Evolutionary conservation across 2,329 filamentous ascomycete species (phyloP).

Genomic region (Teratosphaeria zuluensis): DNA sequence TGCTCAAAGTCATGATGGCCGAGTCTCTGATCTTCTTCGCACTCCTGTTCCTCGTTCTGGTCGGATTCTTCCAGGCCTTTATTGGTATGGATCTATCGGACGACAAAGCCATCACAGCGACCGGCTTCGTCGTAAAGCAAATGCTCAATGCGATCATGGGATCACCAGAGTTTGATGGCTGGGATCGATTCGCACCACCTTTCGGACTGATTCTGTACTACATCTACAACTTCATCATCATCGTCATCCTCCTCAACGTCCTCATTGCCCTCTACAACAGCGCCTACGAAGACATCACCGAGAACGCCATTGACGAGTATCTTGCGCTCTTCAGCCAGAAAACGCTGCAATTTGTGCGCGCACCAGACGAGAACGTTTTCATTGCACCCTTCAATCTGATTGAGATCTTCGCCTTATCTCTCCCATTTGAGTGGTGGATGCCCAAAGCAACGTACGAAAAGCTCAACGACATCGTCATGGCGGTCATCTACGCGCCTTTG

Average conservation of each 20-base stretch:
- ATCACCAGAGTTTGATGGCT: slow-evolving; percentile 56
- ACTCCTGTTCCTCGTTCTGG: slow-evolving; percentile 69
- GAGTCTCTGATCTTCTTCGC: slow-evolving; percentile 91
- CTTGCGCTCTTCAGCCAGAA: slow-evolving; percentile 88
- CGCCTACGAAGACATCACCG: slow-evolving; percentile 89
- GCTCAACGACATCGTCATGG: slow-evolving; percentile 86
- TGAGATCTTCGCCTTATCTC: slow-evolving; percentile 67
- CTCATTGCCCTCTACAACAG: slow-evolving; percentile 96
- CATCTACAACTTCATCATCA: slow-evolving; percentile 93
- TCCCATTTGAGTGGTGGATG: slow-evolving; percentile 96
- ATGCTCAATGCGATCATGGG: slow-evolving; percentile 92
- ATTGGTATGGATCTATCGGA: slow-evolving; percentile 82
- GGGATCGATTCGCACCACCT: slow-evolving; percentile 82
- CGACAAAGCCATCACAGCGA: slow-evolving; percentile 55
- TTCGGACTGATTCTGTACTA: slow-evolving; percentile 96
- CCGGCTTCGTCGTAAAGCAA: slow-evolving; percentile 63
- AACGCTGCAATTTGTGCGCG: slow-evolving; percentile 92
- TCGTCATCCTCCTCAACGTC: slow-evolving; percentile 90
- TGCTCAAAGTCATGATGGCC: slow-evolving; percentile 63
- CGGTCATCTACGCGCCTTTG: slow-evolving; percentile 70
- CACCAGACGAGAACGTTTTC: slow-evolving; percentile 96
- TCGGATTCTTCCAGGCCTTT: slow-evolving; percentile 88
- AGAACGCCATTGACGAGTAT: slow-evolving; percentile 89
- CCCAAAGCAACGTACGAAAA: slow-evolving; percentile 60
- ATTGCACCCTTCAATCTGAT: slow-evolving; percentile 92